A percentile compares a stretch with the other conserved stretches of the same genome.
Evolutionary conservation across 2,329 filamentous ascomycete genomes (phyloP).

Genomic region (Graphiopsis chlorocephala): DNA sequence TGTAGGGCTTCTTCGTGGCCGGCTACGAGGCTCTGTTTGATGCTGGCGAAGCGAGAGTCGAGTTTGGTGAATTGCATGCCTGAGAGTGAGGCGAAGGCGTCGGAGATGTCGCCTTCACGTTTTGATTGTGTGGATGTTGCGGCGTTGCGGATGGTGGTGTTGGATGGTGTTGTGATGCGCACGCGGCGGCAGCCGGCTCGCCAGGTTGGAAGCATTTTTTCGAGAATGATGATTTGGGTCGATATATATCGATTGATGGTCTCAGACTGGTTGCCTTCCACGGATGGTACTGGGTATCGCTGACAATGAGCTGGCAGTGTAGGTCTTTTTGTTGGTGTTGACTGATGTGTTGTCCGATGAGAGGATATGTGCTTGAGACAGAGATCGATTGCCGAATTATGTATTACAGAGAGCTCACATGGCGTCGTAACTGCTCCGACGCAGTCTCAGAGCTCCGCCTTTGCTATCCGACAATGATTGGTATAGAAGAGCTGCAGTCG

Average conservation of each 20-base stretch:
- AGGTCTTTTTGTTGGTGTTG: neutral
- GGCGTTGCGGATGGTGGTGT: slow-evolving; percentile 4
- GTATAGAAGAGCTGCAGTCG: neutral
- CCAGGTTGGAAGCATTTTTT: neutral
- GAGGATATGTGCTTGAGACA: neutral
- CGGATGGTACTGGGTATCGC: neutral
- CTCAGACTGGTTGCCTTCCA: neutral
- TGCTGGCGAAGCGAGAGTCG: slow-evolving; percentile 43
- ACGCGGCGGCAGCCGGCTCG: slow-evolving; percentile 10
- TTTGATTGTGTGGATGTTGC: slow-evolving; percentile 36
- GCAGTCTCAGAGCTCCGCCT: slow-evolving; percentile 1
- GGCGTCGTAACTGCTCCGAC: slow-evolving; percentile 1
- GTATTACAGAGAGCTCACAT: neutral
- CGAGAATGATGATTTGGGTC: neutral
- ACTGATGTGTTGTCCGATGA: neutral
- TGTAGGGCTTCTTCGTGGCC: slow-evolving; percentile 48
- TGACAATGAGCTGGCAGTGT: neutral
- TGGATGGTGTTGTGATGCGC: neutral
- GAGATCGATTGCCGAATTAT: neutral
- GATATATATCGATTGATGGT: neutral
- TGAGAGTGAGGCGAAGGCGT: slow-evolving; percentile 50
- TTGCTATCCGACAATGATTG: slow-evolving; percentile 4
- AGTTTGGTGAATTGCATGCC: slow-evolving; percentile 46
- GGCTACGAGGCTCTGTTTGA: slow-evolving; percentile 45
- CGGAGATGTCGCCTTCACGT: slow-evolving; percentile 50